Percentiles rank a stretch among this genome's conserved stretches.
Conservation (phyloP, 2,329 filamentous ascomycete species). For the Emmonsiellopsis sp. region DNA sequence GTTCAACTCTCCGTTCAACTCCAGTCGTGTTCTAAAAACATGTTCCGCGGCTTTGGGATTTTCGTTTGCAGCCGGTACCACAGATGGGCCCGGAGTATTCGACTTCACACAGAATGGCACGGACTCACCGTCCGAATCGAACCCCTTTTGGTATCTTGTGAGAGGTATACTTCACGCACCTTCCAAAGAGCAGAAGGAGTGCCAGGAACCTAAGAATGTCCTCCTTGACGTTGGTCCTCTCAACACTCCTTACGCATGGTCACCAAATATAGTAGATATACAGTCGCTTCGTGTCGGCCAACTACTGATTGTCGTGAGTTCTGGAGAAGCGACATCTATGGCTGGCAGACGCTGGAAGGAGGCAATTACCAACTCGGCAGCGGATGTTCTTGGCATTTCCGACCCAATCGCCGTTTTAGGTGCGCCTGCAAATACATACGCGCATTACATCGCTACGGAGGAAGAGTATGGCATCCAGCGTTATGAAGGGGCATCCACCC, state of each 20-base stretch:
- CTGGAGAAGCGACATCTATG: constrained; percentile 90
- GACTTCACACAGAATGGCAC: constrained; percentile 87
- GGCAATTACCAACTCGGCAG: constrained; percentile 51
- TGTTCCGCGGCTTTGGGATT: constrained; percentile 85
- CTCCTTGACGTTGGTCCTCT: constrained; percentile 81
- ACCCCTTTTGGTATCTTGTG: constrained; percentile 72
- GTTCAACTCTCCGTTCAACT: constrained; percentile 61
- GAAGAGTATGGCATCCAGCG: constrained; percentile 79
- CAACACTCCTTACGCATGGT: constrained; percentile 71
- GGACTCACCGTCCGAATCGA: constrained; percentile 56
- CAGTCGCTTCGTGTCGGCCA: constrained; percentile 79
- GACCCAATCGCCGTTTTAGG: constrained; percentile 71
- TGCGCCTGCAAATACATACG: constrained; percentile 83
- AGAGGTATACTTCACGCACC: constrained; percentile 63
- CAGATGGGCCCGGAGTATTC: constrained; percentile 81
- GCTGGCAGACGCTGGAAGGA: constrained; percentile 76
- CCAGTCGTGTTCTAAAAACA: constrained; percentile 48
- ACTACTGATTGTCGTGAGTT: constrained; percentile 71
- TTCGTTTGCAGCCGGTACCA: constrained; percentile 85
- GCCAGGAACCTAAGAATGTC: constrained; percentile 74
- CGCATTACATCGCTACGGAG: constrained; percentile 68
- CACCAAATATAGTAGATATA: constrained; percentile 83
- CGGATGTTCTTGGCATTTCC: constrained; percentile 40
- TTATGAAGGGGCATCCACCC: constrained; percentile 89
- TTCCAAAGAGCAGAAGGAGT: constrained; percentile 57